These are phyloP conservation scores for Stylosanthes scabra DNA, from an alignment of 331 rosid genomes.

Conservation along the genomic window DNA sequence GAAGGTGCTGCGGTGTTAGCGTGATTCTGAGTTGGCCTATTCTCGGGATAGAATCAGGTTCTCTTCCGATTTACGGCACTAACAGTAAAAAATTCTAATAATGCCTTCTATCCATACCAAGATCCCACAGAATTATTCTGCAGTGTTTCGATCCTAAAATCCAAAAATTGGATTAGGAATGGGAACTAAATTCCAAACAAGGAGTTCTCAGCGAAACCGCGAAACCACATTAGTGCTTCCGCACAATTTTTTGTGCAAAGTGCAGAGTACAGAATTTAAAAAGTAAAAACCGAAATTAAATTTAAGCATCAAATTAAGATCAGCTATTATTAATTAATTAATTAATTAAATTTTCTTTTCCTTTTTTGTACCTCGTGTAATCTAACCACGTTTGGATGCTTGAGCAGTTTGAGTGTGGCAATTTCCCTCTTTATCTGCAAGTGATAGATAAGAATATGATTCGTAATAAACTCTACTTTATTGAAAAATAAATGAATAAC, in stretches of 20 bases:
- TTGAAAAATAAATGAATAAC: too few relatives aligned
- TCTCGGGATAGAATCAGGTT: neutral
- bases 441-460: too few relatives aligned
- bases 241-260: conserved; percentile 3
- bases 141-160: too few relatives aligned
- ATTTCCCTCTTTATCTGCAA: conserved; percentile 95
- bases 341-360: too few relatives aligned
- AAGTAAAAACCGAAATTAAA: neutral
- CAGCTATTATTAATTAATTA: too few relatives aligned
- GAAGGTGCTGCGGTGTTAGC: neutral
- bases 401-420: conserved; percentile 73
- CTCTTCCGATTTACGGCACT: too few relatives aligned
- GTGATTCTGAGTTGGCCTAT: neutral
- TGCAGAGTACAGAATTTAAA: neutral
- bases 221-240: neutral
- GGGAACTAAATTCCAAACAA: neutral
- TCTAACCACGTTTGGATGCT: conserved; percentile 86
- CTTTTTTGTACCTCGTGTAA: conserved; percentile 67
- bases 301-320: too few relatives aligned
- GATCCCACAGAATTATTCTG: too few relatives aligned
- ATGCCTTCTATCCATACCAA: too few relatives aligned
- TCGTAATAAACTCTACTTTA: too few relatives aligned
- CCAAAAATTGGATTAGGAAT: too few relatives aligned
- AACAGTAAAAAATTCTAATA: neutral
- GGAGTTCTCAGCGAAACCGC: neutral